phyloP scores from a whole-genome alignment of 495 filamentous ascomycete species.

The Aspergillus indologenus region DNA sequence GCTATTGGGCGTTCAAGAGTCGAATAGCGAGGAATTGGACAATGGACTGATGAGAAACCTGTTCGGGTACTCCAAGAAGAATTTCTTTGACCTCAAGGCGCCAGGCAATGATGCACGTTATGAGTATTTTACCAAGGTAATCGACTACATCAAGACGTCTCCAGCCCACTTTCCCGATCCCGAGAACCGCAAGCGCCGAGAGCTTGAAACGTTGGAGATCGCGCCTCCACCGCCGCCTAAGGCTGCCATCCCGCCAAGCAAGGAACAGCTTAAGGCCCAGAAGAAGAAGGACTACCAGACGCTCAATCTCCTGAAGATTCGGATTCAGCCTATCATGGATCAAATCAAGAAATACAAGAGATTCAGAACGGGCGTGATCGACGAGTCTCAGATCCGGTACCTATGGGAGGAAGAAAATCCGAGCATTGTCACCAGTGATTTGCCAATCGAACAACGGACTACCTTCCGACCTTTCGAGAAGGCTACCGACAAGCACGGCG shows the following conservation, averaged over 20 bases:
- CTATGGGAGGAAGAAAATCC: constrained; percentile 80
- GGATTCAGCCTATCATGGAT: constrained; percentile 91
- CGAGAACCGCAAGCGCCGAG: constrained; percentile 77
- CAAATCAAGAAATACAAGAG: constrained; percentile 84
- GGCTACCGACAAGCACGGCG: constrained; percentile 69
- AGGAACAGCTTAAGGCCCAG: constrained; percentile 76
- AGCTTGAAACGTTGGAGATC: constrained; percentile 70
- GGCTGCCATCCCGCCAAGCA: constrained; percentile 52
- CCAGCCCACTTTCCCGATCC: constrained; percentile 86
- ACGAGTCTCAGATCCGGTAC: constrained; percentile 67
- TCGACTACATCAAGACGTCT: constrained; percentile 68
- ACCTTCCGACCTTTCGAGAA: constrained; percentile 70
- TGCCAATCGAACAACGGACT: constrained; percentile 56
- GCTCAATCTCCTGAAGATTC: constrained; percentile 79
- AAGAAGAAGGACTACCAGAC: constrained; percentile 75
- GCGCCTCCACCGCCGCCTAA: constrained; percentile 68
- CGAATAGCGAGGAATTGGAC: constrained; percentile 53
- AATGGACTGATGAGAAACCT: constrained; percentile 65
- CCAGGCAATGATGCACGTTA: constrained; percentile 63
- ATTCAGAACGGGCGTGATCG: constrained; percentile 77
- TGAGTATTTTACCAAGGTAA: constrained; percentile 73
- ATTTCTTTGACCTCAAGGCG: constrained; percentile 62
- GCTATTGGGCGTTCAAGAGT: constrained; percentile 76
- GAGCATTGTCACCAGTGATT: constrained; percentile 73
- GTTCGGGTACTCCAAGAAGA: constrained; percentile 80